Conservation (phyloP, 2,329 filamentous ascomycete species). For the Ustilaginoidea virens region DNA sequence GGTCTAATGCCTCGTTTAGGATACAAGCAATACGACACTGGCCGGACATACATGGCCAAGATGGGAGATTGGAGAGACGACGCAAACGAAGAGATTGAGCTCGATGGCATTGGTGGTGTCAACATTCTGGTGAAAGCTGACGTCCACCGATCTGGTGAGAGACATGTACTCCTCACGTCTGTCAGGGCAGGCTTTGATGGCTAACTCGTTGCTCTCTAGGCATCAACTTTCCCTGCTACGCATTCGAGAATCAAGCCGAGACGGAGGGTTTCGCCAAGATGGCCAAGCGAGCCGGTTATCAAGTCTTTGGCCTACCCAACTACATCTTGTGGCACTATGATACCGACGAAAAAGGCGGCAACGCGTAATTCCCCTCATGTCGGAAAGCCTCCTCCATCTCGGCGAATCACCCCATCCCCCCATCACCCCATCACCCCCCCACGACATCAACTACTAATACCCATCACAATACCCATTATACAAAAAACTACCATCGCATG, state of each 20-base stretch:
- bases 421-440: too few relatives aligned
- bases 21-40: conserved; percentile 87
- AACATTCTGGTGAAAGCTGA: conserved; percentile 97
- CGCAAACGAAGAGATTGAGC: conserved; percentile 80
- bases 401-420: not conserved
- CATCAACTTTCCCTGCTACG: conserved; percentile 93
- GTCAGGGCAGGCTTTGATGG: conserved; percentile 10
- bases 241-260: conserved; percentile 97
- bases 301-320: conserved; percentile 84
- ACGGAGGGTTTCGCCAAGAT: conserved; percentile 98
- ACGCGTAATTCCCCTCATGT: conserved; percentile 28
- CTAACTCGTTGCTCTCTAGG: too few relatives aligned
- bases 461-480: conserved; percentile 6
- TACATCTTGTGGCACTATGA: conserved; percentile 99
- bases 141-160: conserved; percentile 76
- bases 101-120: conserved; percentile 93
- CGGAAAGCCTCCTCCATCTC: not conserved
- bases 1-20: conserved; percentile 44
- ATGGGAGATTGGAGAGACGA: conserved; percentile 89
- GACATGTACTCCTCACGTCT: conserved; percentile 10
- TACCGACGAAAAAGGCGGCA: conserved; percentile 85
- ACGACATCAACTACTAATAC: conserved; percentile 1
- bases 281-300: conserved; percentile 90
- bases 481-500: too few relatives aligned
- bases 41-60: conserved; percentile 72